Evolutionary conservation across 305 asterid genomes (phyloP).

Genomic region (Fraxinus albicans): DNA sequence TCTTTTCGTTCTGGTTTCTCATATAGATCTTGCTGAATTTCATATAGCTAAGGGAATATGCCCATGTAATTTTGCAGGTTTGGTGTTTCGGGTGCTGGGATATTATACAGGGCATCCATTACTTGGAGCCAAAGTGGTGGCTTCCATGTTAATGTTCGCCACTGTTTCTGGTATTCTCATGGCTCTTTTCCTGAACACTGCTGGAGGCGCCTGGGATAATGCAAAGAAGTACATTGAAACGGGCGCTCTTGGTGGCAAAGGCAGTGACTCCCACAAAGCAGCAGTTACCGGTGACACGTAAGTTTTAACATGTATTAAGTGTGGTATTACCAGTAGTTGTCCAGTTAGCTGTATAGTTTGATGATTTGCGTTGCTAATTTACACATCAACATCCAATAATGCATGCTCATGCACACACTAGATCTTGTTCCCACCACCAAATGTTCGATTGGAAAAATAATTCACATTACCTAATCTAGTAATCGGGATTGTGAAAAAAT

Average conservation of each 20-base stretch:
- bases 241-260: constrained; percentile 98
- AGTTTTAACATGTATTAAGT: constrained; percentile 31
- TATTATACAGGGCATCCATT: constrained; percentile 90
- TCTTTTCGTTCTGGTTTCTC: not conserved
- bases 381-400: not conserved
- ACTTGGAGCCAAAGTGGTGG: constrained; percentile 98
- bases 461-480: not conserved
- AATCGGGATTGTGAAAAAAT: not conserved
- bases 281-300: constrained; percentile 99
- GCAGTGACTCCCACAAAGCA: constrained; percentile 97
- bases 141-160: constrained; percentile 96
- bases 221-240: constrained; percentile 99
- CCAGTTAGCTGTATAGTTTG: not conserved
- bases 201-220: constrained; percentile 99
- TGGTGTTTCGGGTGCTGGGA: constrained; percentile 83
- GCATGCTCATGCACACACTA: not conserved
- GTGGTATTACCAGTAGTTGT: not conserved
- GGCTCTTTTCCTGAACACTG: constrained; percentile 98
- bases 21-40: not conserved
- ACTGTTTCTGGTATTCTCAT: constrained; percentile 96
- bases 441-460: not conserved
- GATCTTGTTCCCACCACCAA: not conserved
- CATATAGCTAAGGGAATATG: not conserved
- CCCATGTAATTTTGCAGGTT: constrained; percentile 42
- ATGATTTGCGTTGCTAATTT: not conserved